Percentiles rank a stretch among this genome's conserved stretches.
Evolutionary conservation across 208 protist genomes (phyloP).

Genomic region (Willaertia magna): DNA sequence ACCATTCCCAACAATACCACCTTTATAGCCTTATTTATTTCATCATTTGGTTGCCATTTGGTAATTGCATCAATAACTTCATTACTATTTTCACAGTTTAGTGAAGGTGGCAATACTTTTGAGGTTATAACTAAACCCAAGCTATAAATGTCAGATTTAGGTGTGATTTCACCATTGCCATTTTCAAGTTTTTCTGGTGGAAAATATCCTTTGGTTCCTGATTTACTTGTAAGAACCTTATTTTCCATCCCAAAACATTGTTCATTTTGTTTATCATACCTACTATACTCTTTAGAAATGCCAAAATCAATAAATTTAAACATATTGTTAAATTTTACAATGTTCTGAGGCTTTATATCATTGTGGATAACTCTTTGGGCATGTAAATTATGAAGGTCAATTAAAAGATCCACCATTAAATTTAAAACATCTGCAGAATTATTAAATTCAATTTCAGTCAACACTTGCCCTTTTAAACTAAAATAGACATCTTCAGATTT

Average conservation of each 20-base stretch:
- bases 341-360: not conserved
- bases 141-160: not conserved
- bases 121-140: no score
- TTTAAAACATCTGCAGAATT: no score
- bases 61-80: no score
- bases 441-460: no score
- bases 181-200: not conserved
- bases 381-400: no score
- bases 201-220: not conserved
- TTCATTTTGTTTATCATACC: not conserved
- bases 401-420: conserved; percentile 25
- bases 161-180: not conserved
- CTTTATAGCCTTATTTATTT: no score
- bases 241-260: not conserved
- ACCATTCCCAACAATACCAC: no score
- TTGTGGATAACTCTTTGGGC: not conserved
- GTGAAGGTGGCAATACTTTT: no score
- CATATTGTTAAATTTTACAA: not conserved
- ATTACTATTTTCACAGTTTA: no score
- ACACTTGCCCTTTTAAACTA: no score
- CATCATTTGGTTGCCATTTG: no score
- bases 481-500: no score
- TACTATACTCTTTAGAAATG: not conserved
- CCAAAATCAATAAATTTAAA: not conserved
- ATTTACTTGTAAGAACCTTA: not conserved